Base-by-base conservation (phyloP, 2,329 filamentous ascomycete genomes). In the Hansfordia pulvinata region DNA sequence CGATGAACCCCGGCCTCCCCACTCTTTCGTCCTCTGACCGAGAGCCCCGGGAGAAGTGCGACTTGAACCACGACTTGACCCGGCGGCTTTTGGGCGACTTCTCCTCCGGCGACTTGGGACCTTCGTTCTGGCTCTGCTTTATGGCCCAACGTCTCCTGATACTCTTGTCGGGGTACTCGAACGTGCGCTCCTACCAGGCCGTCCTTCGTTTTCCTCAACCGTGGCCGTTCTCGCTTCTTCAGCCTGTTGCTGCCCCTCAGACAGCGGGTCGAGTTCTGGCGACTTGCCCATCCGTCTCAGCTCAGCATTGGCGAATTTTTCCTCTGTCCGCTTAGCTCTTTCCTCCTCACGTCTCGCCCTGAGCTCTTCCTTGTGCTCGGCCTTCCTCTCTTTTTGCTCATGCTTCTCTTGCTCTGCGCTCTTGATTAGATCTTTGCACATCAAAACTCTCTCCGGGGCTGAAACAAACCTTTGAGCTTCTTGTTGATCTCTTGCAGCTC, bases 401-500 rank as follows among this genome's bases (percentile, higher is more conserved):
- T 56, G 54, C 34, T 60, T 60, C 10, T 60, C 54, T 41, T 72
- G 52, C 6, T 57, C 59, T 65, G 32, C 19, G 23, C 14, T 9
- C 16, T 5, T 12, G 7, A 22, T 46, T 30, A 46, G 44, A 27
- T 32, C 19, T 12, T 6, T 10, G 8, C 8, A 6, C n/a, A n/a
- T n/a, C n/a, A n/a, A n/a, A n/a, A n/a, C n/a, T n/a, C n/a, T n/a
- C n/a, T n/a, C n/a, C n/a, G 15, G 6, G 10, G 1, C 15, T 12
- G 16, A 7, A 11, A 53, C 69, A 48, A 49, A 80, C 78, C 67
- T 46, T 65, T 77, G 10, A 69, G 40, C 35, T 64, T 65, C 41
- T 57, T 64, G 20, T 60, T 54, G 10, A 64, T 59, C 4, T 68
- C 62, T 28, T 64, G 63, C 4, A 64, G 46, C 43, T 73, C 67